These are phyloP conservation scores for Scedosporium apiospermum DNA, from an alignment of 2,329 filamentous ascomycete genomes.

Conservation along the genomic window DNA sequence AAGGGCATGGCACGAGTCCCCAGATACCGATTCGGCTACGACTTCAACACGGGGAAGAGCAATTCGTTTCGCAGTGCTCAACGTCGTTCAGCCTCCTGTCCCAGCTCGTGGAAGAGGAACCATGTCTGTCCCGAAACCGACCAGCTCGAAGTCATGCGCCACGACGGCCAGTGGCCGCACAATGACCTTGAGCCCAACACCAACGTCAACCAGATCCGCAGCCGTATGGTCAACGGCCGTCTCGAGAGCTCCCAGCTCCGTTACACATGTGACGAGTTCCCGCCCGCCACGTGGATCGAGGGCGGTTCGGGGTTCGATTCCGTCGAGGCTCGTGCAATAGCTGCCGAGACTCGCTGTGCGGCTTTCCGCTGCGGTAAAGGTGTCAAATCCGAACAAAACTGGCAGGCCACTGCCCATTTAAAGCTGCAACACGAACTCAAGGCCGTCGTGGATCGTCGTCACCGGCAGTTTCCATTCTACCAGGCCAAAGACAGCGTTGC, in stretches of 20 bases:
- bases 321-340: slow-evolving; percentile 7
- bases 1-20: slow-evolving; percentile 4
- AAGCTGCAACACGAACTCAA: too few relatives aligned
- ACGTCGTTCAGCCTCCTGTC: too few relatives aligned
- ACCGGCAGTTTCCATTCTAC: slow-evolving; percentile 2
- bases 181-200: slow-evolving; percentile 10
- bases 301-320: slow-evolving; percentile 18
- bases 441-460: too few relatives aligned
- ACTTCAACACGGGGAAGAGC: background rate
- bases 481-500: slow-evolving; percentile 1
- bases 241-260: slow-evolving; percentile 7
- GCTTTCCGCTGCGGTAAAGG: too few relatives aligned
- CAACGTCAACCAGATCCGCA: slow-evolving; percentile 4
- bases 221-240: background rate
- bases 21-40: background rate
- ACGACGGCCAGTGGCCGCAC: slow-evolving; percentile 11
- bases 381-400: too few relatives aligned
- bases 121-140: slow-evolving; percentile 9
- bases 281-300: slow-evolving; percentile 17
- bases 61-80: too few relatives aligned
- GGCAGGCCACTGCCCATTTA: too few relatives aligned
- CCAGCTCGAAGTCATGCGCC: slow-evolving; percentile 9
- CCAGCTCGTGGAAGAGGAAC: slow-evolving; percentile 6
- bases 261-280: slow-evolving; percentile 22
- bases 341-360: slow-evolving; percentile 6